These are phyloP conservation scores for Lathyrus sativus DNA, from an alignment of 306 rosid genomes.

Conservation along the genomic window DNA sequence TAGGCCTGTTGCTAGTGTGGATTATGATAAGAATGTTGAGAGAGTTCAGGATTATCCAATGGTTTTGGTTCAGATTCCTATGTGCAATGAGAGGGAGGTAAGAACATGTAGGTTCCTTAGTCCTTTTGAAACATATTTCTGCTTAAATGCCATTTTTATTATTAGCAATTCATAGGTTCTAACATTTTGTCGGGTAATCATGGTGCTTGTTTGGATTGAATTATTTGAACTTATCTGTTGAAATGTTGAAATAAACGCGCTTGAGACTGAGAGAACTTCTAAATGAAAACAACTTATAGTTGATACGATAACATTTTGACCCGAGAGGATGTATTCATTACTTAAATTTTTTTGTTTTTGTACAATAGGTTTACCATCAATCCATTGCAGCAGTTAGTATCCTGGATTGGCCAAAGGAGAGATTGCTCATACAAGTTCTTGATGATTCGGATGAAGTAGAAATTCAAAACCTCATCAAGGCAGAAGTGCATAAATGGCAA, in stretches of 20 bases:
- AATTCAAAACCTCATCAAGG: conserved; percentile 84
- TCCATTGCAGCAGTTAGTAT: conserved; percentile 93
- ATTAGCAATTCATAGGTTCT: too few relatives aligned
- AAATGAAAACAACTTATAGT: too few relatives aligned
- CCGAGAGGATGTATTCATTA: conserved; percentile 5
- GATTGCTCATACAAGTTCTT: conserved; percentile 91
- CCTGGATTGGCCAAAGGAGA: conserved; percentile 94
- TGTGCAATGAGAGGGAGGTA: conserved; percentile 99
- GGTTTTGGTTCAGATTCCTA: conserved; percentile 94
- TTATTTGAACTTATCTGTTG: background rate
- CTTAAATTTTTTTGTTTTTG: conserved; percentile 33
- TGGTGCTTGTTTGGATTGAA: background rate
- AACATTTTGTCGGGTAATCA: background rate
- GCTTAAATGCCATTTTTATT: conserved; percentile 2
- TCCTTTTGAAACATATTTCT: conserved; percentile 39
- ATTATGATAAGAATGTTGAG: conserved; percentile 53
- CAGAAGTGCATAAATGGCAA: conserved; percentile 98
- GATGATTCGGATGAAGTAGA: conserved; percentile 95
- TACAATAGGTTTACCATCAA: conserved; percentile 87
- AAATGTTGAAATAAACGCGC: too few relatives aligned
- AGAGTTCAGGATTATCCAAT: conserved; percentile 74
- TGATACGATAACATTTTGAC: too few relatives aligned
- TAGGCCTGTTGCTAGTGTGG: conserved; percentile 67
- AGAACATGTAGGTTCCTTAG: conserved; percentile 78
- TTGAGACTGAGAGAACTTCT: too few relatives aligned